Conservation (phyloP, 2,329 filamentous ascomycete genomes). For the Lecanoromycetidae sp. region DNA sequence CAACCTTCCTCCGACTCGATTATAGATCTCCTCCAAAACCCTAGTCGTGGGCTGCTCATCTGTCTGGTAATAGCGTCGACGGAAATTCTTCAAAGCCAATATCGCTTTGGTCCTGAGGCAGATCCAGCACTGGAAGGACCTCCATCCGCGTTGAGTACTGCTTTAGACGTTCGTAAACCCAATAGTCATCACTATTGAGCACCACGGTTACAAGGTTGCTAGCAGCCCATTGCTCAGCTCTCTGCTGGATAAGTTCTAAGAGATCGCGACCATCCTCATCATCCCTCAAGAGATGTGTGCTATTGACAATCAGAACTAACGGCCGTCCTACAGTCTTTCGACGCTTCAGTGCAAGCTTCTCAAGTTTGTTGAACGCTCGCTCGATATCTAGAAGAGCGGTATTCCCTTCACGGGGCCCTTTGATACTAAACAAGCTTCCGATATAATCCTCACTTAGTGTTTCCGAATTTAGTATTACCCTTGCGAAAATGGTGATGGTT, state of each 20-base stretch:
- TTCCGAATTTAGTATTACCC: no score
- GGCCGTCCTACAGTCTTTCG: conserved; percentile 52
- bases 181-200: conserved; percentile 96
- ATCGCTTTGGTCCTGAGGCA: conserved; percentile 70
- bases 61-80: conserved; percentile 64
- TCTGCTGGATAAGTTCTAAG: conserved; percentile 86
- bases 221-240: conserved; percentile 92
- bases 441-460: conserved; percentile 98
- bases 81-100: conserved; percentile 63
- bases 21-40: conserved; percentile 66
- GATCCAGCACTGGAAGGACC: conserved; percentile 71
- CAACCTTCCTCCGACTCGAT: conserved; percentile 73
- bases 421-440: conserved; percentile 87
- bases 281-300: conserved; percentile 79
- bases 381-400: conserved; percentile 92
- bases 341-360: conserved; percentile 73
- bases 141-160: conserved; percentile 90
- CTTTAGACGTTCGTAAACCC: conserved; percentile 93
- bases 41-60: conserved; percentile 31
- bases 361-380: conserved; percentile 90
- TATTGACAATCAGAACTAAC: conserved; percentile 87
- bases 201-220: conserved; percentile 75
- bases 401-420: conserved; percentile 70
- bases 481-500: no score
- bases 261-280: conserved; percentile 88